phyloP scores from a whole-genome alignment of 331 rosid species.

The Arachis monticola region DNA sequence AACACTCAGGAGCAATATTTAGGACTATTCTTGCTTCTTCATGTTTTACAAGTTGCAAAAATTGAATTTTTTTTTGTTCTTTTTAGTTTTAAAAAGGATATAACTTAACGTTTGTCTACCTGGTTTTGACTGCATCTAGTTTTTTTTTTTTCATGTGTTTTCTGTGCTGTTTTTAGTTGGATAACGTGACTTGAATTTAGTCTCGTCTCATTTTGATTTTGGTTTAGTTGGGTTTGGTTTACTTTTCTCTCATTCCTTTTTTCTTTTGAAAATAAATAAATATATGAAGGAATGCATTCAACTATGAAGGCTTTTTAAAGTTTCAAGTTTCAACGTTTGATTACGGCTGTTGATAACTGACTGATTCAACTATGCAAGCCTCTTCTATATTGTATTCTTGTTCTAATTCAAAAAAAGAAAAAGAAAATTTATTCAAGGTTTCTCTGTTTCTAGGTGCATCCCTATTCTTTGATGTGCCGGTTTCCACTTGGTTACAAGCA shows the following conservation, averaged over 20 bases:
- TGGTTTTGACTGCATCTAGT: constrained; percentile 42
- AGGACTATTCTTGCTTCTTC: constrained; percentile 22
- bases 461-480: constrained; percentile 31
- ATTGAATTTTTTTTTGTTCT: constrained; percentile 12
- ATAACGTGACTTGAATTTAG: constrained; percentile 45
- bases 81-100: too few species aligned
- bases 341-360: constrained; percentile 55
- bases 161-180: constrained; percentile 32
- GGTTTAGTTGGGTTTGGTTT: constrained; percentile 30
- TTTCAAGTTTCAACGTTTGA: constrained; percentile 43
- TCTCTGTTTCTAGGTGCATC: constrained; percentile 21
- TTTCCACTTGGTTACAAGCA: constrained; percentile 33
- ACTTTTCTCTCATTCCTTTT: neutral
- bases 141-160: constrained; percentile 31
- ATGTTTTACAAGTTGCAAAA: constrained; percentile 34
- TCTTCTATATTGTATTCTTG: constrained; percentile 10
- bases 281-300: constrained; percentile 38
- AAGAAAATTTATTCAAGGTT: neutral
- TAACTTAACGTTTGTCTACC: constrained; percentile 37
- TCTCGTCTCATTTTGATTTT: constrained; percentile 36
- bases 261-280: neutral
- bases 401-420: neutral
- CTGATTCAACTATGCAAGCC: constrained; percentile 36
- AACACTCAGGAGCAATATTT: constrained; percentile 38
- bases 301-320: constrained; percentile 42